These are phyloP conservation scores for Secale cereale DNA, from an alignment of 176 grass and related monocot genomes.

Conservation along the genomic window DNA sequence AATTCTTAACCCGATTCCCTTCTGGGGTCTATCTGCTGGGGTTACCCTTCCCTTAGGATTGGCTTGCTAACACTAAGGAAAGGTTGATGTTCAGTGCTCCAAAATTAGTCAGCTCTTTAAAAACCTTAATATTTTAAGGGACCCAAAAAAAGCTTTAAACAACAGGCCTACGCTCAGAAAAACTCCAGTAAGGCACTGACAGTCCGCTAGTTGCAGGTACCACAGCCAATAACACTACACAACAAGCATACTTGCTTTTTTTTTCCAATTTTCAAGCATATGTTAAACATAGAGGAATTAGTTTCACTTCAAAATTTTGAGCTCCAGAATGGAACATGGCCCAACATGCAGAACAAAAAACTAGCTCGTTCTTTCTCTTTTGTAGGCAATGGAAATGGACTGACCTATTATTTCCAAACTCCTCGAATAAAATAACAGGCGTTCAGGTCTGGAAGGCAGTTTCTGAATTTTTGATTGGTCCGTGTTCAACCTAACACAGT, in stretches of 20 bases:
- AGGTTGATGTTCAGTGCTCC: not conserved
- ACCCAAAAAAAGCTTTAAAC: not conserved
- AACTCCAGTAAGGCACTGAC: not conserved
- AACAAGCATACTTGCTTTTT: not conserved
- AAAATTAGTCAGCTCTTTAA: not conserved
- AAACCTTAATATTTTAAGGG: not conserved
- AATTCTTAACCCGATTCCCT: constrained; percentile 61
- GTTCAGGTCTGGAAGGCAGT: constrained; percentile 62
- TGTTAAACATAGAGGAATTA: not conserved
- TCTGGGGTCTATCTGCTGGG: not conserved
- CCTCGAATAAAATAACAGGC: constrained; percentile 80
- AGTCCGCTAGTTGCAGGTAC: not conserved
- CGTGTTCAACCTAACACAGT: constrained; percentile 61
- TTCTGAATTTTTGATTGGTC: constrained; percentile 51
- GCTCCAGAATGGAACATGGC: constrained; percentile 7
- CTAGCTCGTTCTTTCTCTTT: not conserved
- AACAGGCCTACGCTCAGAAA: not conserved
- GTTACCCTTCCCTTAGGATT: not conserved
- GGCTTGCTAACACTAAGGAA: not conserved
- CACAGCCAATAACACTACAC: not conserved
- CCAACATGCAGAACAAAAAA: constrained; percentile 22
- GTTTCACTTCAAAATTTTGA: not conserved
- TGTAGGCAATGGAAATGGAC: constrained; percentile 28
- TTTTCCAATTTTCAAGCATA: not conserved
- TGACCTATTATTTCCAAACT: constrained; percentile 86